These are phyloP conservation scores for Orbilia ellipsospora DNA, from an alignment of 2,329 filamentous ascomycete genomes.

Conservation along the genomic window DNA sequence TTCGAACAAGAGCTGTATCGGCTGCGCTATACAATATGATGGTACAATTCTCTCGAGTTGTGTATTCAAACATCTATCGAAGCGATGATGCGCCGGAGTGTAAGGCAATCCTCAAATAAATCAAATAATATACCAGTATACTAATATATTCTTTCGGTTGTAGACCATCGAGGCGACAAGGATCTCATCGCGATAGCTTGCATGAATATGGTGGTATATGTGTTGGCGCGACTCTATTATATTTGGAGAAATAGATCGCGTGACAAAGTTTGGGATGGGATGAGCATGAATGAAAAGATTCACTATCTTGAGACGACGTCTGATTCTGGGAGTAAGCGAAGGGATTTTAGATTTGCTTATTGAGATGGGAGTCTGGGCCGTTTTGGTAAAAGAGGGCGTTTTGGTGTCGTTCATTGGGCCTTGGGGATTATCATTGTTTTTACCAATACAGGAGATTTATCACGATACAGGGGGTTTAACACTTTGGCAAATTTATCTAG, in stretches of 20 bases:
- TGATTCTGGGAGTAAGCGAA: slow-evolving; percentile 68
- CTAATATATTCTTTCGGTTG: background rate
- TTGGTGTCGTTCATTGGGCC: too few species aligned
- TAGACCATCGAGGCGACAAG: slow-evolving; percentile 66
- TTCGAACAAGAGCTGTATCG: slow-evolving; percentile 66
- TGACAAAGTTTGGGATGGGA: slow-evolving; percentile 64
- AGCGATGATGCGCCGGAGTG: slow-evolving; percentile 68
- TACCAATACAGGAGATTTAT: too few species aligned
- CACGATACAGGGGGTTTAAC: too few species aligned
- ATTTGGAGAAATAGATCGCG: slow-evolving; percentile 65
- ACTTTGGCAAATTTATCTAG: too few species aligned
- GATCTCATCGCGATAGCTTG: slow-evolving; percentile 66
- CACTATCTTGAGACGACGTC: slow-evolving; percentile 66
- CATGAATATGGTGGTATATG: slow-evolving; percentile 66
- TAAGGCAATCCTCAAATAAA: slow-evolving; percentile 36
- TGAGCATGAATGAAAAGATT: slow-evolving; percentile 65
- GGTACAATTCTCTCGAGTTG: slow-evolving; percentile 65
- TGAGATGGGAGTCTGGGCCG: slow-evolving; percentile 57
- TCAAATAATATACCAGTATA: background rate
- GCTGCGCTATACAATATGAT: slow-evolving; percentile 68
- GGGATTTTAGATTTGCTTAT: slow-evolving; percentile 69
- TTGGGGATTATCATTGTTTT: too few species aligned
- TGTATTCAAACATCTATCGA: slow-evolving; percentile 68
- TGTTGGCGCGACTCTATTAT: slow-evolving; percentile 66
- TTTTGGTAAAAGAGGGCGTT: too few species aligned